Evolutionary conservation across 2,329 filamentous ascomycete genomes (phyloP).

Genomic region (Cercospora nicotianae): DNA sequence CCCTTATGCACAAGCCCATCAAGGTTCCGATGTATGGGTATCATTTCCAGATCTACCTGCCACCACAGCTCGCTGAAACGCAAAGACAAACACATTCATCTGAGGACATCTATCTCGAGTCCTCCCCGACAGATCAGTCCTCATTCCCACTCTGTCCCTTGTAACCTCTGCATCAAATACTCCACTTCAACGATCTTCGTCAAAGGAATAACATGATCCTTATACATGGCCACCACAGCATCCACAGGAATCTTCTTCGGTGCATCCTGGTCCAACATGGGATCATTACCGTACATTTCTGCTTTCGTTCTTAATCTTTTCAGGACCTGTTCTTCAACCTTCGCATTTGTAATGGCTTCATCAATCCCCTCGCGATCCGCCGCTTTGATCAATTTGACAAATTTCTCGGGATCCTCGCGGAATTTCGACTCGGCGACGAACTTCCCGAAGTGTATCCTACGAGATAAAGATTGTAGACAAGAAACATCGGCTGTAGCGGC

Average conservation of each 20-base stretch:
- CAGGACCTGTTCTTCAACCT: constrained; percentile 88
- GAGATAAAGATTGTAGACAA: constrained; percentile 83
- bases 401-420: constrained; percentile 74
- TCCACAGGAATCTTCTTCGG: constrained; percentile 85
- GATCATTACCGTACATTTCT: constrained; percentile 89
- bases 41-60: background rate
- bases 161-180: constrained; percentile 91
- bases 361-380: constrained; percentile 79
- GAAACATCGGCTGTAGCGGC: constrained; percentile 87
- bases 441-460: constrained; percentile 95
- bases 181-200: constrained; percentile 99
- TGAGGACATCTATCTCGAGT: background rate
- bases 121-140: background rate
- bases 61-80: background rate
- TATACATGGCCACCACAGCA: constrained; percentile 86
- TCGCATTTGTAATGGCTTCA: constrained; percentile 83
- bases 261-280: constrained; percentile 57
- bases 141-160: constrained; percentile 53
- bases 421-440: constrained; percentile 98
- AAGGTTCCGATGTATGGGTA: background rate
- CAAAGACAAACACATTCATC: background rate
- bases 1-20: background rate
- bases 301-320: constrained; percentile 85
- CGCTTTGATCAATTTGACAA: constrained; percentile 77
- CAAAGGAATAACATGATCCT: constrained; percentile 87